phyloP scores from a whole-genome alignment of 768 basidiomycete genomes.

The Neoboletus subvelutipes region DNA sequence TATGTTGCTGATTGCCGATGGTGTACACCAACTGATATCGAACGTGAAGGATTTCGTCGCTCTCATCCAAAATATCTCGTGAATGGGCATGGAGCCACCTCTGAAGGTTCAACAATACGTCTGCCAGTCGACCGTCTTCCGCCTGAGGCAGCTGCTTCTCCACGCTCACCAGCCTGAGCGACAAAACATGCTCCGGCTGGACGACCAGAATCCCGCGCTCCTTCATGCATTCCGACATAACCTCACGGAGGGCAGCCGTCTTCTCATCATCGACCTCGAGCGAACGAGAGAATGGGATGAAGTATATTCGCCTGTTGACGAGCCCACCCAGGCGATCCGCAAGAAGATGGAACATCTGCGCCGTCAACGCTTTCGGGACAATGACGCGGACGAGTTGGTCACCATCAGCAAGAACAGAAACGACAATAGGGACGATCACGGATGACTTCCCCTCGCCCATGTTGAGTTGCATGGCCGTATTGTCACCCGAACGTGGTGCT shows the following conservation, averaged over 20 bases:
- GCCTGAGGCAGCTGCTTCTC: conserved; percentile 31
- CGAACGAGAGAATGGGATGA: conserved; percentile 50
- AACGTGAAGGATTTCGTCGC: conserved; percentile 35
- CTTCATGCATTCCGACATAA: conserved; percentile 41
- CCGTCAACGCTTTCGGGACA: conserved; percentile 46
- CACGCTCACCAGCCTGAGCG: conserved; percentile 47
- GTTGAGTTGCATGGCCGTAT: conserved; percentile 48
- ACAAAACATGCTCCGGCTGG: conserved; percentile 56
- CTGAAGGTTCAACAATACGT: conserved; percentile 28
- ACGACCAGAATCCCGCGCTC: conserved; percentile 44
- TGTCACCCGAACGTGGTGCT: conserved; percentile 34
- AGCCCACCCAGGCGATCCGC: conserved; percentile 44
- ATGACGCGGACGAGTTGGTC: conserved; percentile 46
- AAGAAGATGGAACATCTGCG: conserved; percentile 52
- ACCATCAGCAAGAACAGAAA: conserved; percentile 42
- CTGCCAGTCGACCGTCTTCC: not conserved
- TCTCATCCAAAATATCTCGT: conserved; percentile 33
- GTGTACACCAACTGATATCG: conserved; percentile 41
- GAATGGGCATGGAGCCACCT: conserved; percentile 24
- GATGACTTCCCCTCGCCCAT: conserved; percentile 61
- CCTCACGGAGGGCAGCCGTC: conserved; percentile 23
- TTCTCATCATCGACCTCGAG: conserved; percentile 21
- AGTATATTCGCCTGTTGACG: conserved; percentile 46
- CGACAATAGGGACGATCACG: conserved; percentile 46
- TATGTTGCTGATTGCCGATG: conserved; percentile 26